Base-by-base conservation (phyloP, 2,329 filamentous ascomycete species). In the Fusarium pininemorale region DNA sequence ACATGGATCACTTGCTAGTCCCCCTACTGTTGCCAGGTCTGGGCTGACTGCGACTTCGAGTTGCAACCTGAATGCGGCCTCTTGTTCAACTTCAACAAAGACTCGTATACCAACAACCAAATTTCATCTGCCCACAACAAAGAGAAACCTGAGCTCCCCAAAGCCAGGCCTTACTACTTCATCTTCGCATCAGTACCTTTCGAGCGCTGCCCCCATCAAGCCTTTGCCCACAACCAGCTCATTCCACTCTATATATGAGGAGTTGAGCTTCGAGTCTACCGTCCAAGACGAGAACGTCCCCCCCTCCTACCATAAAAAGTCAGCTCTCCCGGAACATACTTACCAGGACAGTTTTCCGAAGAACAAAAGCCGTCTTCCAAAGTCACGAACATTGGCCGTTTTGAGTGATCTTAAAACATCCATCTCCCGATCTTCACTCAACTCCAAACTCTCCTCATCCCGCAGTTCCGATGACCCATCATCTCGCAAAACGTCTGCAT, bases 331-430 rank as follows among this genome's bases (percentile, higher is more conserved):
- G 24, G n/a, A 45, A 30, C 12, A 35, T 16, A 28, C 53, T 11
- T n/a, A 45, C 16, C 61, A 55, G 15, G 51, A 6, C 4, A 28
- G 3, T 16, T 28, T 22, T n/a, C 24, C 22, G 16, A 55, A n/a
- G 51, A 57, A 28, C 14, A 77, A 76, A 50, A 79, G 73, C 20
- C 81, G 78, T 37, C 69, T 87, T 2, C 83, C 86, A 13, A 87
- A 82, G 64, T 87, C 86, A 11, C 81, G 82, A 32, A 87, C 87
- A 3, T 79, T 87, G 72, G 83, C 74, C 30, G 83, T 85, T 4
- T 75, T 88, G 16, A 84, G 84, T 12, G 86, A 83, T 16, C 69
- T 88, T 42, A 86, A 84, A 11, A 81, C 82, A 6, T 85, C 86
- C 2, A 81, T 87, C 5, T 86, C 86, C 1, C 81, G 83, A 20